Conservation (phyloP, 495 filamentous ascomycete species). For the Penicillium pulvis region DNA sequence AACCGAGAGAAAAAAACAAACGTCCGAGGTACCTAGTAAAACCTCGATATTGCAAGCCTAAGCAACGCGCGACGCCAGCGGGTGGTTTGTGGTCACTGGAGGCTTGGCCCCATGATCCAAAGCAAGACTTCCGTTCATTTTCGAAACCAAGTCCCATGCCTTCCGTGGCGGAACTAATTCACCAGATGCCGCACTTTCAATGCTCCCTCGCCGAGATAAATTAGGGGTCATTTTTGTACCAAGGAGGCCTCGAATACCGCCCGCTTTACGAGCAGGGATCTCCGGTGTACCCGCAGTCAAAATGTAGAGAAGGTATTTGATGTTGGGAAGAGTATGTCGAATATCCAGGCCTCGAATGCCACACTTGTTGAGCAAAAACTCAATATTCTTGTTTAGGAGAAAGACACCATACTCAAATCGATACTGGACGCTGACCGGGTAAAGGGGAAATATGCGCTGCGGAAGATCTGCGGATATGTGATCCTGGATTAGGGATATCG, state of each 20-base stretch:
- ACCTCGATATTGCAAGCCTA: conserved; percentile 4
- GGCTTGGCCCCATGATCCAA: conserved; percentile 27
- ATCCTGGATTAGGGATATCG: conserved; percentile 76
- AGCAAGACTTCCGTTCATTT: conserved; percentile 33
- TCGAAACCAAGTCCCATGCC: conserved; percentile 27
- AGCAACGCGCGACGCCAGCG: conserved; percentile 27
- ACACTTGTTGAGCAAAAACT: conserved; percentile 74
- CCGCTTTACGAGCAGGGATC: conserved; percentile 74
- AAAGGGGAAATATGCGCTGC: conserved; percentile 77
- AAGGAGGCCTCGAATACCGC: conserved; percentile 68
- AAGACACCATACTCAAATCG: conserved; percentile 96
- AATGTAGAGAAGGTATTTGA: conserved; percentile 90
- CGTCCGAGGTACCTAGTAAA: not conserved
- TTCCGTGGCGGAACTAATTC: conserved; percentile 35
- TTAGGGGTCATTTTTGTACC: conserved; percentile 37
- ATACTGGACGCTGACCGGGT: conserved; percentile 74
- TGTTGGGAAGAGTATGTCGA: conserved; percentile 85
- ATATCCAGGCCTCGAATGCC: conserved; percentile 81
- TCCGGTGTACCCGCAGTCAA: conserved; percentile 77
- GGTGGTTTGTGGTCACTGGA: conserved; percentile 11
- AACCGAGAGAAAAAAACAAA: not conserved
- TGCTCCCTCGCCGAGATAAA: conserved; percentile 42
- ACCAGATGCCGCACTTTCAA: conserved; percentile 42
- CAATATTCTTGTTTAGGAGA: conserved; percentile 89
- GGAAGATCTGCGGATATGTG: conserved; percentile 69